Percentiles rank a stretch among this genome's conserved stretches.
phyloP scores from a whole-genome alignment of 345 rosid species.

The Syzygium aromaticum region DNA sequence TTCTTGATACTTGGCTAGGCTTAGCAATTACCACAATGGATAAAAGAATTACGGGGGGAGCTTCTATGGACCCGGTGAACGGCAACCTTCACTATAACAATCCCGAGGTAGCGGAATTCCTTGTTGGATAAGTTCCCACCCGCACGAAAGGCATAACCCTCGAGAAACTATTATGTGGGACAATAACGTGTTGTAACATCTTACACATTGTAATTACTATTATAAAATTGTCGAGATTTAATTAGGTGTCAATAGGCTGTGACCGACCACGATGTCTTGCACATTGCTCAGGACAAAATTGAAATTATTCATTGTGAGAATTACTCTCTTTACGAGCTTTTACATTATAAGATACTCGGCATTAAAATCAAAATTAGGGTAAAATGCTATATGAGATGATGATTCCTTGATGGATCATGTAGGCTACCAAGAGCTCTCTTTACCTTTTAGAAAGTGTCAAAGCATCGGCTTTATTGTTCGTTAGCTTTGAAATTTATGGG shows the following conservation, averaged over 20 bases:
- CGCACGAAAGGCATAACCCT: fast-evolving
- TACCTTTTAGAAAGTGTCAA: not conserved
- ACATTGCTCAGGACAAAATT: fast-evolving
- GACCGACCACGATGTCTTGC: fast-evolving
- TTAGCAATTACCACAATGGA: not conserved
- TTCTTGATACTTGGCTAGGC: fast-evolving
- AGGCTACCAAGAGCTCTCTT: not conserved
- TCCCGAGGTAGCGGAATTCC: fast-evolving
- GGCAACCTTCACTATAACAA: not conserved
- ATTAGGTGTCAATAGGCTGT: fast-evolving
- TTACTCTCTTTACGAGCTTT: not conserved
- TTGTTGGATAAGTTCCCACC: fast-evolving
- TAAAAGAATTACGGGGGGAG: fast-evolving
- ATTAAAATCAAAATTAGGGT: not conserved
- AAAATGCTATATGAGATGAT: not conserved
- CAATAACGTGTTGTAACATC: fast-evolving
- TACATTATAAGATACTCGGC: fast-evolving
- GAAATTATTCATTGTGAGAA: not conserved
- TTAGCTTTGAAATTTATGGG: not conserved
- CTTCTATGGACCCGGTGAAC: not conserved
- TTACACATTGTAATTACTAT: not conserved
- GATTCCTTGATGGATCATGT: not conserved
- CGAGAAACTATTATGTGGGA: not conserved
- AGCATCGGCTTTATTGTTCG: not conserved
- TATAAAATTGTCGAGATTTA: not conserved